A percentile compares a stretch with the other conserved stretches of the same genome.
Evolutionary conservation across 495 filamentous ascomycete species (phyloP).

Genomic region (Lasiosphaeria miniovina): DNA sequence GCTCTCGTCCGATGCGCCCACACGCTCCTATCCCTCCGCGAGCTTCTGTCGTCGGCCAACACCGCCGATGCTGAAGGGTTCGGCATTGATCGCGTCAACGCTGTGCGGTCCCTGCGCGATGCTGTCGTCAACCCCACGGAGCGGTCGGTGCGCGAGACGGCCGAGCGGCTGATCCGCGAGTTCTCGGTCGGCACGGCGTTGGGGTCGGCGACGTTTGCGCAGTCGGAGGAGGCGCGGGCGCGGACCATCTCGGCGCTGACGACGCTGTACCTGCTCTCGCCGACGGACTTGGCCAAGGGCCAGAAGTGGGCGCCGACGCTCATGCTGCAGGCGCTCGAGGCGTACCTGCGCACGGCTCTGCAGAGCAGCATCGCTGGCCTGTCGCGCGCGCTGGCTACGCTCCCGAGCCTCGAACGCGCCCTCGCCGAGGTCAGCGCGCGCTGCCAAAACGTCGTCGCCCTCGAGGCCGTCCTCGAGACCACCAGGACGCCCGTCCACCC

Average conservation of each 20-base stretch:
- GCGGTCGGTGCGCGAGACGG: slow-evolving; percentile 58
- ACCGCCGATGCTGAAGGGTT: slow-evolving; percentile 69
- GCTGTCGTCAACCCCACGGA: slow-evolving; percentile 69
- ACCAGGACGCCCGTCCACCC: slow-evolving; percentile 65
- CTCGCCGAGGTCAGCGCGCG: slow-evolving; percentile 76
- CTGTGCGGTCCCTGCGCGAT: slow-evolving; percentile 62
- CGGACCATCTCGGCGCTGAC: slow-evolving; percentile 70
- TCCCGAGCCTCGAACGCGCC: slow-evolving; percentile 79
- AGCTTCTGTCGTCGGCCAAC: slow-evolving; percentile 62
- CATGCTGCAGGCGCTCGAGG: slow-evolving; percentile 73
- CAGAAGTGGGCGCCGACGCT: slow-evolving; percentile 63
- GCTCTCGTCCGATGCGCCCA: slow-evolving; percentile 75
- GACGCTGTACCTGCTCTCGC: slow-evolving; percentile 77
- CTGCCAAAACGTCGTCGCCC: slow-evolving; percentile 84
- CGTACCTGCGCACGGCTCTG: slow-evolving; percentile 71
- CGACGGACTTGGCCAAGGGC: slow-evolving; percentile 44
- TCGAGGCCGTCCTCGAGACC: slow-evolving; percentile 73
- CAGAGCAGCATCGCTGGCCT: slow-evolving; percentile 71
- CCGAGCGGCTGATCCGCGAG: slow-evolving; percentile 77
- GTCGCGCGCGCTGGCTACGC: slow-evolving; percentile 66
- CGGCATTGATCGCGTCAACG: slow-evolving; percentile 67
- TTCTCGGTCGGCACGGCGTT: slow-evolving; percentile 75
- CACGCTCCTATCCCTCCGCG: slow-evolving; percentile 68
- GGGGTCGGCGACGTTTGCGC: slow-evolving; percentile 62
- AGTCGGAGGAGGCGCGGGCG: slow-evolving; percentile 73